Base-by-base conservation (phyloP, 148 eudicot species). In the Gaultheria prostrata region DNA sequence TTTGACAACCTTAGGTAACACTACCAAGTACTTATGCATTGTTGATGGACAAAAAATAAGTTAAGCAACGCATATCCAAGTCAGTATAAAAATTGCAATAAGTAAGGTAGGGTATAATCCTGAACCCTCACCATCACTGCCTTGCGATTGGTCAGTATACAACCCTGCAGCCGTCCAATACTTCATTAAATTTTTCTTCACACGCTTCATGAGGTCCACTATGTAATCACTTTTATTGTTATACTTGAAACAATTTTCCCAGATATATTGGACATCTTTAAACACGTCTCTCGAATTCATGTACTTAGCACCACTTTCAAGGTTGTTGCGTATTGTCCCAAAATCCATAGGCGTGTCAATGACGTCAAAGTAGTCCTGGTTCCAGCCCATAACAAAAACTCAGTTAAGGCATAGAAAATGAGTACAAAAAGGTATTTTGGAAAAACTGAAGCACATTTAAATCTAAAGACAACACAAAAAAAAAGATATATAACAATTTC, bases 331-430 rank as follows among this genome's bases (percentile, higher is more conserved):
- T 82, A 96, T 85, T 51, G 98, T 96, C 30, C 98, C 98, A 73
- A 96, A 96, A 89, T 96, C 98, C 98, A 96, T 96, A 35, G 98
- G 98, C 39, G 97, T 96, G 82, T 91, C 91, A 85, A 96, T 94
- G 83, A 96, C 94, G 79, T 96, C 98, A 92, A 93, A 91, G 87
- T 96, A 96, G 79, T 94, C 98, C 98, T 96, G 90, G 65, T 86
- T 79, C 70, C 39, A 72, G 24, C n/a, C 51, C 74, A 48, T 4
- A 13, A 46, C 72, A 65, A 50, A 26, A 30, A 3, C 10, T 51
- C 12, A 14, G 21, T 53, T 78, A 14, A 77, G 79, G 35, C 59
- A 76, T 3, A 46, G 6, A 39, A 24, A n/a, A 45, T 1, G 32
- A 12, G 56, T 24, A 45, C 51, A 46, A n/a, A 11, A 24, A 46